Evolutionary conservation across 2,329 filamentous ascomycete genomes (phyloP), one percentile per base, ranked within the genome.

Genomic region (Cryphonectria carpinicola): DNA sequence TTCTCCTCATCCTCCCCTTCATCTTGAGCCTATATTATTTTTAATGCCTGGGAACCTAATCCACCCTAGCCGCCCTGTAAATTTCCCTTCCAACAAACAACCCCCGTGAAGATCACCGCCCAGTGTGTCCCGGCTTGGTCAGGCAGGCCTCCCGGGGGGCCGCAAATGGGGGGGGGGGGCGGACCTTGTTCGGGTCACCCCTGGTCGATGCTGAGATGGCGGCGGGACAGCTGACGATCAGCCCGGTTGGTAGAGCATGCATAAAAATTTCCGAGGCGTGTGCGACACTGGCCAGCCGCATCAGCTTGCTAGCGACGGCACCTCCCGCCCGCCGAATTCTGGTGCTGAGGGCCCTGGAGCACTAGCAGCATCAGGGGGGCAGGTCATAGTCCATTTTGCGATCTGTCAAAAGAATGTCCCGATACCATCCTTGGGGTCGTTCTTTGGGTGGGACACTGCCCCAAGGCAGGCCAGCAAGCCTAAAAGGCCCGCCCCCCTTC

Each of bases 181-280:
- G n/a, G 63, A 11, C 35, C 22, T 8, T 32, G 43, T 14, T 49
- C 63, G 28, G 25, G 39, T 52, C 37, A 46, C 62, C 62, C 61
- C 63, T 65, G 43, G 63, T 65, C 41, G 63, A 32, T 46, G 63
- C 52, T 58, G 35, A 66, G n/a, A 58, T 67, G 65, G 58, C 65
- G 49, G 65, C 65, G 65, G 54, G 65, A 67, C 64, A 67, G 63
- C 67, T 71, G 67, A 52, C 63, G 70, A 70, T 70, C 52, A 58
- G 70, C 70, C 58, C 70, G 66, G 63, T 39, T 68, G 64, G 61
- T 54, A 62, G 32, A 43, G 70, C 69, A 70, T 70, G 70, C 70
- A 72, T 70, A 52, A 68, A 72, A 70, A 68, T 72, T 62, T 67
- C 70, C 70, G 68, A 72, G 65, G 63, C 65, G 65, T 25, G 65